Base-by-base conservation (phyloP, 2,329 filamentous ascomycete species). In the Hortaea sp. region DNA sequence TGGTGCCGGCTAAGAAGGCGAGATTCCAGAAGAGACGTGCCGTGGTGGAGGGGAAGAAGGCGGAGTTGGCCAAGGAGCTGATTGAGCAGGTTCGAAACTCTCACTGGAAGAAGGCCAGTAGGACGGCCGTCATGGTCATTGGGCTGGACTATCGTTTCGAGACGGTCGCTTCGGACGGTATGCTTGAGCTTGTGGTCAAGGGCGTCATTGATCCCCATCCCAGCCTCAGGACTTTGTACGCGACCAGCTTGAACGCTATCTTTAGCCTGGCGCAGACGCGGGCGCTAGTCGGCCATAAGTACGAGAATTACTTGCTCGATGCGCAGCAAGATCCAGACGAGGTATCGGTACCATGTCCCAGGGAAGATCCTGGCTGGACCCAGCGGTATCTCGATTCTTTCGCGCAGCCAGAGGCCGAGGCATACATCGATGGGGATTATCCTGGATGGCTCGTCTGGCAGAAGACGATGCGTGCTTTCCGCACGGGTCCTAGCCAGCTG, bases 361-460 rank as follows among this genome's bases (percentile, higher is more conserved):
- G 76, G n/a, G 79, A 87, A 32, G 84, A 95, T 56, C 75, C 81
- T 0, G 72, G 78, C 6, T 95, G 87, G 75, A 98, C 92, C 0
- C 66, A 82, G 45, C 77, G 82, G 27, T 94, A 88, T 60, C 72
- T 98, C 0, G 75, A 80, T 1, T 76, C 79, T 20, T 98, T 98
- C 63, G 81, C 82, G 7, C 76, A 84, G 41, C 81, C 84, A 5
- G 82, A 81, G 30, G 82, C 87, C 0, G 82, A 94, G 52, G 95
- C 94, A 64, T 94, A 89, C 63, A 81, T 97, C 40, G 92, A 98
- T 61, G 78, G 81, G 45, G 90, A 97, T 62, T 85, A 94, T 62
- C 88, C 90, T 4, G 92, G 92, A 30, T 98, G 94, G 94, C 75
- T 98, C 12, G 88, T 94, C 0, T 98, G 92, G 92, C 85, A 84